Percentiles rank a stretch among this genome's conserved stretches.
phyloP scores from a whole-genome alignment of 495 filamentous ascomycete genomes.

The Aspergillus mulundensis region DNA sequence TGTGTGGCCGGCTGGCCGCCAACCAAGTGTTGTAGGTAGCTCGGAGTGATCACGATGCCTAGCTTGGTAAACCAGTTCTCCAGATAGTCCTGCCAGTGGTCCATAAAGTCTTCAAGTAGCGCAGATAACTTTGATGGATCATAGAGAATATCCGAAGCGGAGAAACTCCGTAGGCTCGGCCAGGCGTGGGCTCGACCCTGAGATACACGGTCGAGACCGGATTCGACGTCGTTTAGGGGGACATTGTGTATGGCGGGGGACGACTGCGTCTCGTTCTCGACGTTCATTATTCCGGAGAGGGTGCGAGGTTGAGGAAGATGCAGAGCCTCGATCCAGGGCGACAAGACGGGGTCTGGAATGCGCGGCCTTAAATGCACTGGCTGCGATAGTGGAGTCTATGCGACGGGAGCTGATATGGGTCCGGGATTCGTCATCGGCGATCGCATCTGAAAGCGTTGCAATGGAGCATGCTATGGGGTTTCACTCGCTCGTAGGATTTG shows the following conservation, averaged over 20 bases:
- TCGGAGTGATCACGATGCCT: constrained; percentile 35
- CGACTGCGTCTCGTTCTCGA: constrained; percentile 13
- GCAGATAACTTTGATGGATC: constrained; percentile 20
- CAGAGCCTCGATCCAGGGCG: background rate
- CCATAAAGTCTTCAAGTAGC: constrained; percentile 19
- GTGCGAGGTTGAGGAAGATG: background rate
- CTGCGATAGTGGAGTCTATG: constrained; percentile 3
- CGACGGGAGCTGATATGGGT: background rate
- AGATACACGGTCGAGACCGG: constrained; percentile 10
- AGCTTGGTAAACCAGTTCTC: constrained; percentile 30
- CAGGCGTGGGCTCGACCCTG: constrained; percentile 7
- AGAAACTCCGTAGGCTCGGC: constrained; percentile 14
- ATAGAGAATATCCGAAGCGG: constrained; percentile 28
- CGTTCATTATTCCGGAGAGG: constrained; percentile 12
- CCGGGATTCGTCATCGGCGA: constrained; percentile 10
- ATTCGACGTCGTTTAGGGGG: constrained; percentile 33
- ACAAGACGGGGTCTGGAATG: background rate
- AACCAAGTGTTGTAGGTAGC: constrained; percentile 38
- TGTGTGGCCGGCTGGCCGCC: constrained; percentile 30
- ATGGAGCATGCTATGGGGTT: background rate
- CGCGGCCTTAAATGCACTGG: background rate
- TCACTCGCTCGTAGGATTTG: background rate
- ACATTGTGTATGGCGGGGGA: constrained; percentile 27
- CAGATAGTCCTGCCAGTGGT: constrained; percentile 28
- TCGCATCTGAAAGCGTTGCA: background rate